Evolutionary conservation across 1,284 basidiomycete species (phyloP), one percentile per base, ranked within the genome.

Genomic region (Papiliotrema flavescens): DNA sequence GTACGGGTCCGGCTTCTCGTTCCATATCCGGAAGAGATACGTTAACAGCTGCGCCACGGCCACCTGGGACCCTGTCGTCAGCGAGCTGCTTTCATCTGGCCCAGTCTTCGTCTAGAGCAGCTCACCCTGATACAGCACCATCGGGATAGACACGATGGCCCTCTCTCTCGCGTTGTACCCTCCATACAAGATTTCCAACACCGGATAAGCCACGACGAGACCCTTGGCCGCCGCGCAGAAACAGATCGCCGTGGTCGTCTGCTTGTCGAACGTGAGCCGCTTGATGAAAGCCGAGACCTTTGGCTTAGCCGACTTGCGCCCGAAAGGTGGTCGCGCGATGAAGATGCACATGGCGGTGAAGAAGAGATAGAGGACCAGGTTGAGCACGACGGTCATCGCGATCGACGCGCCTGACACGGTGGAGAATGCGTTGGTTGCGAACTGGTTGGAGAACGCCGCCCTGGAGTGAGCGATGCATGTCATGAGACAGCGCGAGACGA

Each of bases 201-300:
- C 55, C 20, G 63, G 61, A 3, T 56, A 43, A 34, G 60, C 63
- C 4, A 65, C 57, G 0, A 60, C 55, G 43, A 65, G 53, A 2
- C 61, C 61, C 41, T 65, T 65, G 1, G 63, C 63, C 2, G 59
- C 61, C 22, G 61, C 63, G 40, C 63, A 65, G 37, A 63, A 65
- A 37, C 63, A 63, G 3, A 63, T 61, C 1, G 63, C 61, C 3
- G 61, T 65, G 2, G 63, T 52, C 44, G 55, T 56, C 23, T 47
- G 45, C 46, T 64, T 63, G 26, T 53, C 55, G 39, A 61, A 63
- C 32, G 55, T 45, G n/a, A 20, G 14, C 17, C 20, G 23, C 19
- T 15, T 15, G 20, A 44, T 44, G 9, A 40, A 5, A 22, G 19
- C 23, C 19, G 17, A 15, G 42, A 23, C 7, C 14, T 15, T 24